Evolutionary conservation across 345 rosid genomes (phyloP), one percentile per base, ranked within the genome.

Genomic region (Bruguiera gymnorhiza): DNA sequence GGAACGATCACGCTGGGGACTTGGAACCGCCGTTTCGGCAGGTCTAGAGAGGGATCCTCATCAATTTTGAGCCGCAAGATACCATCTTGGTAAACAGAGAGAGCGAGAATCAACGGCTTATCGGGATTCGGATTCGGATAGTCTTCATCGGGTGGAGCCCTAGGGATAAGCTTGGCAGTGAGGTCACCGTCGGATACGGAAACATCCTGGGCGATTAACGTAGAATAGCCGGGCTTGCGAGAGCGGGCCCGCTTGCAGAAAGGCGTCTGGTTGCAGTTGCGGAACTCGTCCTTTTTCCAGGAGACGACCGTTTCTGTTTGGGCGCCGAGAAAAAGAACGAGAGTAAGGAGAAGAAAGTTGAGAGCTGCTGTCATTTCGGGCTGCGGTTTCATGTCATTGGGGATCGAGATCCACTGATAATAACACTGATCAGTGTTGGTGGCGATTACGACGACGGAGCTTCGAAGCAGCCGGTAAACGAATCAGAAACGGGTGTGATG

Each of bases 251-350:
- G 96, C 78, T 90, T 87, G 91, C 99, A 96, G 80, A 96, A 96
- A 3, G 99, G 99, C 54, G 96, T 89, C 71, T 96, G 97, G 57
- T 92, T 72, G 69, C 99, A 96, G 87, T 76, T 86, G 20, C 99
- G 85, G 68, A 96, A 96, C 80, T 96, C 99, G 11, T 96, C 99
- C 63, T 84, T 89, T 78, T 96, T 96, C 98, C 97, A 96, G 24
- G 98, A 90, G 48, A 73, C 66, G 50, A 13, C 50, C 18, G 50
- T 43, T 60, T 76, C 82, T 43, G 79, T 60, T 63, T 81, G 86
- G 15, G 79, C 77, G 74, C 36, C 13, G 30, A 91, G 75, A 73
- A 81, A 73, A 57, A 86, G 60, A 57, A 85, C 81, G 56, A 84
- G 62, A 68, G 18, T 11, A 43, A 43, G 18, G 18, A 43, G 3